Evolutionary conservation across 208 protist species (phyloP), one percentile per base, ranked within the genome.

Genomic region (Acanthamoeba royreba): DNA sequence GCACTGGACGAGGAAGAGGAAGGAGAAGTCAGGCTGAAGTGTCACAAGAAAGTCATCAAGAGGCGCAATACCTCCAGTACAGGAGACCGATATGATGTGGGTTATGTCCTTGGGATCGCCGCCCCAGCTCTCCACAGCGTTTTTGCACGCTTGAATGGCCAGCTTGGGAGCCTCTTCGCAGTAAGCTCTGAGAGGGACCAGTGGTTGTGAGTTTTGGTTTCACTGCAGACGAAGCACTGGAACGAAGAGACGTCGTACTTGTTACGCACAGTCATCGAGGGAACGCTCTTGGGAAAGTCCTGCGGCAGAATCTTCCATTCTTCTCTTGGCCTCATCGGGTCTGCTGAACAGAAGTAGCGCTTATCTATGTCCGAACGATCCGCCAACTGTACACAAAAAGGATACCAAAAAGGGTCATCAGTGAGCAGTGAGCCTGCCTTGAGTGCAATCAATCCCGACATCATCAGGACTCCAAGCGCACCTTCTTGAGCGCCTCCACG

Each of bases 51-150:
- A 38, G 11, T 9, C 13, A 74, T 74, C 22, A 83, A 46, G 33
- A 61, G 49, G 49, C 13, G 81, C 85, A 22, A 79, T 40, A 11
- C 88, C 55, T 61, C 94, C 94, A 45, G 94, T 95, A 11, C 61
- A 93, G 7, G 94, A 92, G 0, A 93, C 89, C 0, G 90, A 93
- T 2, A 95, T 55, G 31, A 95, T 85, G 19, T 95, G 94, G 38
- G 94, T 95, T 17, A 95, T 94, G 28, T 93, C 79, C 15, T 38
- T 25, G 19, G 66, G 33, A 38, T 87, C 31, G 38, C 94, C 94
- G 53, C 94, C 94, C 94, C 94, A 95, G 19, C 94, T 90, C 25
- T 47, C 61, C 25, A 95, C 69, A 5, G 94, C 94, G 0, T 90
- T 63, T 25, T 53, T 81, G 74, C 90, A 95, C 22, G 94, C 74